Base-by-base conservation (phyloP, 495 filamentous ascomycete species). In the Amorphotheca resinae region DNA sequence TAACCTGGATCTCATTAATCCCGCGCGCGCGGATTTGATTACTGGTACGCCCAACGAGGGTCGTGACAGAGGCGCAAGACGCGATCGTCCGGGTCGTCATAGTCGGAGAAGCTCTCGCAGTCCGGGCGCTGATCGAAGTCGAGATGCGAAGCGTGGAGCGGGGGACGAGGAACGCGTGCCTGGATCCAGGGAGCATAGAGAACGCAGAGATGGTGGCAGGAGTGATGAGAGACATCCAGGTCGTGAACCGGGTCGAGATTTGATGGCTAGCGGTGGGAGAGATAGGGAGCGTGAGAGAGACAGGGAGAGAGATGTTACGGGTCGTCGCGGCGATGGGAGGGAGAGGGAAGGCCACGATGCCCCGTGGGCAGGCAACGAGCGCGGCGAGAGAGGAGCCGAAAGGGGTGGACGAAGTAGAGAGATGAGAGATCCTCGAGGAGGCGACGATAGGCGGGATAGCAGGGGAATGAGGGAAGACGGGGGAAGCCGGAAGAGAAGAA, bases 21-120 rank as follows among this genome's bases (percentile, higher is more conserved):
- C 44, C 7, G 44, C 38, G 3, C 47, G 54, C 16, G 45, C 30
- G 32, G 54, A 56, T 39, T 33, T 56, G 5, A 53, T 56, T 20
- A 48, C 45, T 14, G 35, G 23, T 33, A 52, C 62, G 14, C 50
- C 59, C 11, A 48, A 59, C 45, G 46, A 61, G 7, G 56, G 53
- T 8, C 53, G 60, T 22, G 49, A 53, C 21, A 31, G 49, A 31
- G 35, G 43, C 23, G 22, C 49, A 39, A 49, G 60, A 18, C 52
- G 58, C 23, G 35, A 42, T 18, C 38, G 58, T 11, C 57, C 56
- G 35, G 45, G 44, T 9, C 44, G 51, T 26, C 55, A 57, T n/a
- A 59, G 62, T 25, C 47, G 47, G 9, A 56, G 60, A 44, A 52
- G 57, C 34, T 59, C 62, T 16, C 55, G 56, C 39, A 55, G 58